A percentile compares a stretch with the other conserved stretches of the same genome.
Conservation (phyloP, 345 rosid genomes). For the Eucalyptus pauciflora region DNA sequence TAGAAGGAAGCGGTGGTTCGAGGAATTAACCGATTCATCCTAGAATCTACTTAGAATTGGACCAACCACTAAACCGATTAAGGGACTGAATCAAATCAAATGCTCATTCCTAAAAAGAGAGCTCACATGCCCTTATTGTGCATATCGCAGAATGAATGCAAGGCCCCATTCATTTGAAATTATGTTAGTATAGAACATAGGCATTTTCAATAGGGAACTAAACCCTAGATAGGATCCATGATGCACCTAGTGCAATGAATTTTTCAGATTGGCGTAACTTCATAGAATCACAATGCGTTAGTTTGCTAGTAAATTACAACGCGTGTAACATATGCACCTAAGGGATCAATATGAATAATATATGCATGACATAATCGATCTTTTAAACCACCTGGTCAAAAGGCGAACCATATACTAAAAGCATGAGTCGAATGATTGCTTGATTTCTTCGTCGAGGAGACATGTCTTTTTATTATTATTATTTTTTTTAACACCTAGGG, state of each 20-base stretch:
- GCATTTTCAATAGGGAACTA: background rate
- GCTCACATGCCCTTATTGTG: background rate
- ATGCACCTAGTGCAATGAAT: background rate
- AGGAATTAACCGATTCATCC: background rate
- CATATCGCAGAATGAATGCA: background rate
- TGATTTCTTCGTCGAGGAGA: background rate
- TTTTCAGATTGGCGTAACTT: background rate
- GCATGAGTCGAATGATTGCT: background rate
- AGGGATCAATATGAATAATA: background rate
- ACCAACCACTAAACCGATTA: background rate
- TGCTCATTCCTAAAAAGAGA: background rate
- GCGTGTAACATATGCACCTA: background rate
- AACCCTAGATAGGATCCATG: background rate
- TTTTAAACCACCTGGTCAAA: background rate
- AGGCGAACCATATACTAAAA: background rate
- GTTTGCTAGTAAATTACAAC: background rate
- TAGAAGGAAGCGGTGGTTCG: background rate
- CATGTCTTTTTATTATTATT: background rate
- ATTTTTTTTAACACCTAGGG: background rate
- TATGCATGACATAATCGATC: background rate
- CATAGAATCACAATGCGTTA: background rate
- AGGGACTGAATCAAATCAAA: background rate
- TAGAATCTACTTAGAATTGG: background rate
- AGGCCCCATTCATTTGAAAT: background rate
- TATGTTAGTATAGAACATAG: background rate